Evolutionary conservation across 495 filamentous ascomycete genomes (phyloP).

Genomic region (Penicillium pancosmium): DNA sequence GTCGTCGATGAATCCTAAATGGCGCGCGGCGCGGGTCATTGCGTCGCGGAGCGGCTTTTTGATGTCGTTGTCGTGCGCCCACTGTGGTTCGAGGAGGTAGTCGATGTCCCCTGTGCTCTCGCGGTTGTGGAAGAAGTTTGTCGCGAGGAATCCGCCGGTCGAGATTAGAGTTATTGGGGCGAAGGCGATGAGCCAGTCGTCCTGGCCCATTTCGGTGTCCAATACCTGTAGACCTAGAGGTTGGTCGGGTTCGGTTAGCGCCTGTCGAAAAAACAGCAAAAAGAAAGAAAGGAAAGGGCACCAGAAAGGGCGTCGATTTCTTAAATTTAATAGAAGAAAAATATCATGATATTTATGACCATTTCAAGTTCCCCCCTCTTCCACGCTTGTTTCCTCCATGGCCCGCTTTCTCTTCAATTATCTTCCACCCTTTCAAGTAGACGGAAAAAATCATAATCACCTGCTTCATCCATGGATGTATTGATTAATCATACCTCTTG

Average conservation of each 20-base stretch:
- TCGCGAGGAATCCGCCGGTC: constrained; percentile 35
- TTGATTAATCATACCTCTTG: constrained; percentile 6
- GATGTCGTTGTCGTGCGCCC: constrained; percentile 29
- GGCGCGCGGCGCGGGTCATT: constrained; percentile 16
- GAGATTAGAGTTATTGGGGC: constrained; percentile 35
- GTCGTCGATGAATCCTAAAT: constrained; percentile 23
- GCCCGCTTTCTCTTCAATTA: not conserved
- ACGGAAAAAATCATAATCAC: not conserved
- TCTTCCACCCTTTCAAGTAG: not conserved
- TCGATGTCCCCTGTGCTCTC: constrained; percentile 36
- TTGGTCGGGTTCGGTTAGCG: not conserved
- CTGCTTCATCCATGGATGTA: not conserved
- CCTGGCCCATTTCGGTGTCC: constrained; percentile 29
- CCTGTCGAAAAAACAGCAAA: not conserved
- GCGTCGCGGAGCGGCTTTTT: constrained; percentile 24
- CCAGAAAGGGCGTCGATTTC: no score
- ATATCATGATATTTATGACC: no score
- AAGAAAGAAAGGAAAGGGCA: not conserved
- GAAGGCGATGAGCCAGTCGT: constrained; percentile 34
- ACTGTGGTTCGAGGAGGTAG: constrained; percentile 35
- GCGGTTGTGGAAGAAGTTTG: constrained; percentile 29
- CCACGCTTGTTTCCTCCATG: not conserved
- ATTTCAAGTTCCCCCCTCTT: no score
- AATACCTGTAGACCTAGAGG: constrained; percentile 30
- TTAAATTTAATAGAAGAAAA: no score